Evolutionary conservation across 495 filamentous ascomycete genomes (phyloP).

Genomic region (Parmelia sp.): DNA sequence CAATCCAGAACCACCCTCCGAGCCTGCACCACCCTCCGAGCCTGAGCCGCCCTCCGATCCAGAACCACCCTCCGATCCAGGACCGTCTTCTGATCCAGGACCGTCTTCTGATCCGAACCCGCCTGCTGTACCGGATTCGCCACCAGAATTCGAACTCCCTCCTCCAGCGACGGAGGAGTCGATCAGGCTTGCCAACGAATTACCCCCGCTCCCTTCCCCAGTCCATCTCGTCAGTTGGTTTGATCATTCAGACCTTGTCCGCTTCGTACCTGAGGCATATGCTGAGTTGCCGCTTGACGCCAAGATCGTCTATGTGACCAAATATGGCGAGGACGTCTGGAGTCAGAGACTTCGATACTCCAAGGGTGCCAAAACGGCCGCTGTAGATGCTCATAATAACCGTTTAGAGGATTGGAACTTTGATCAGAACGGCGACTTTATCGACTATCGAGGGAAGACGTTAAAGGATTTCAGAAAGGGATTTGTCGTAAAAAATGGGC

Average conservation of each 20-base stretch:
- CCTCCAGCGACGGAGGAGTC: neutral
- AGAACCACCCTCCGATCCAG: neutral
- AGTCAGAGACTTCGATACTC: neutral
- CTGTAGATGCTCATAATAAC: neutral
- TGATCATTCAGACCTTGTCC: neutral
- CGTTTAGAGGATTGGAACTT: neutral
- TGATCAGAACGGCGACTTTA: neutral
- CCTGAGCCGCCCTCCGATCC: neutral
- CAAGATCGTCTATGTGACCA: neutral
- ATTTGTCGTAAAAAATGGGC: neutral
- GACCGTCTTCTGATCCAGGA: neutral
- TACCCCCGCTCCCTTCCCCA: neutral
- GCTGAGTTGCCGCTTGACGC: neutral
- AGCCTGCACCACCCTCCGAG: neutral
- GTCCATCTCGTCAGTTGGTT: neutral
- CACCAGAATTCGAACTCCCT: neutral
- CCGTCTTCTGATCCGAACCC: neutral
- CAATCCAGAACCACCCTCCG: neutral
- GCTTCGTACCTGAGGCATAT: neutral
- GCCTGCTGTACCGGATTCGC: neutral
- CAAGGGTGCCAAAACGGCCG: neutral
- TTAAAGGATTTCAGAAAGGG: neutral
- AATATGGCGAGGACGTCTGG: neutral
- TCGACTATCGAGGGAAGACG: neutral
- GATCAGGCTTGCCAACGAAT: neutral